Percentiles rank a stretch among this genome's conserved stretches.
Conservation (phyloP, 148 eudicot species). For the Arbutus unedo region DNA sequence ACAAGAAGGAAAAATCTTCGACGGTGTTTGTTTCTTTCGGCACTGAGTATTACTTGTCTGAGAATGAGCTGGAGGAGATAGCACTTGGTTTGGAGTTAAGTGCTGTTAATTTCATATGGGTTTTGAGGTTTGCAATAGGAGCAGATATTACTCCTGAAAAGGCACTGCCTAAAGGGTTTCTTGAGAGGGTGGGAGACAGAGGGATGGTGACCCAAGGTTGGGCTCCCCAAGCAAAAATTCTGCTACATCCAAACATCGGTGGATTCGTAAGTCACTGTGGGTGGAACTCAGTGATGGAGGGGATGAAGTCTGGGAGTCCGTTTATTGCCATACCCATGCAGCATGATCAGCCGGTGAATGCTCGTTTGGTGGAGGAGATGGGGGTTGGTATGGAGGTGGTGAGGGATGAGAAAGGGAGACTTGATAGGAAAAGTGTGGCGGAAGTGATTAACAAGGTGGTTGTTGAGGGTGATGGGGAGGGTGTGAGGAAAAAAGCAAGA, state of each 20-base stretch:
- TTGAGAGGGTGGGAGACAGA: slow-evolving; percentile 16
- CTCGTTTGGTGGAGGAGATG: slow-evolving; percentile 20
- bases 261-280: slow-evolving; percentile 25
- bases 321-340: slow-evolving; percentile 21
- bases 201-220: slow-evolving; percentile 19
- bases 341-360: slow-evolving; percentile 23
- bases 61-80: slow-evolving; percentile 11
- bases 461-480: slow-evolving; percentile 3
- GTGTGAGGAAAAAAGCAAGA: slow-evolving; percentile 12
- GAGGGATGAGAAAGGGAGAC: slow-evolving; percentile 11
- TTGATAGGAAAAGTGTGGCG: background rate
- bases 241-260: slow-evolving; percentile 13
- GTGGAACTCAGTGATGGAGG: slow-evolving; percentile 24
- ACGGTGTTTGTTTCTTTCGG: slow-evolving; percentile 12
- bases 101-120: slow-evolving; percentile 20
- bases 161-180: slow-evolving; percentile 15
- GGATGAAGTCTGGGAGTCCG: slow-evolving; percentile 11
- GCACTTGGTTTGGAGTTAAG: slow-evolving; percentile 3
- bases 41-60: slow-evolving; percentile 9
- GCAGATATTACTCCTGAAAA: background rate
- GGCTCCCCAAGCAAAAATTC: slow-evolving; percentile 13
- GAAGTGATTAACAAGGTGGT: slow-evolving; percentile 6
- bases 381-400: slow-evolving; percentile 19
- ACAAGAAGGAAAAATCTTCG: background rate
- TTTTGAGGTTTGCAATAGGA: slow-evolving; percentile 19